phyloP scores from a whole-genome alignment of 805 yeast genomes.

The Candida railenensis region DNA sequence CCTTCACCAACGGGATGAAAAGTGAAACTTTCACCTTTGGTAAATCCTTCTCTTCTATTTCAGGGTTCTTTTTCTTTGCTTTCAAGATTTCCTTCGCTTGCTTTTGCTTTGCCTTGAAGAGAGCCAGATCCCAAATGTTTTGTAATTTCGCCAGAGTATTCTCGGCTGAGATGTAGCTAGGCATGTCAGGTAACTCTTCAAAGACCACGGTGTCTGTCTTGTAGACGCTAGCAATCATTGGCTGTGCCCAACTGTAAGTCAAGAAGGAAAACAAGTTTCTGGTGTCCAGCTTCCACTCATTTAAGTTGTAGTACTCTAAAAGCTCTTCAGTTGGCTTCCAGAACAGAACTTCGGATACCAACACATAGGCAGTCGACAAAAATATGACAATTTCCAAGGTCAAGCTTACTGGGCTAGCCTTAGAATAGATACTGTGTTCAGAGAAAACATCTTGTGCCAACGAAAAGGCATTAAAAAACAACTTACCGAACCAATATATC shows the following conservation, averaged over 20 bases:
- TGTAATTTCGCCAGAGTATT: conserved; percentile 47
- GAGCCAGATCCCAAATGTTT: conserved; percentile 49
- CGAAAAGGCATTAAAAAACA: conserved; percentile 10
- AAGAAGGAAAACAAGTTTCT: conserved; percentile 20
- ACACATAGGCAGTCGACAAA: conserved; percentile 11
- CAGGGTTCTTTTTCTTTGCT: not conserved
- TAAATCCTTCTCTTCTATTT: not conserved
- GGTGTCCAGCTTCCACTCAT: conserved; percentile 24
- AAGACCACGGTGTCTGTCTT: conserved; percentile 19
- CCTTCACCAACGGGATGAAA: not conserved
- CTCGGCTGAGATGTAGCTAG: conserved; percentile 55
- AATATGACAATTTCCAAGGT: conserved; percentile 11
- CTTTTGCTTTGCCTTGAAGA: conserved; percentile 1
- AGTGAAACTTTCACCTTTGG: conserved; percentile 3
- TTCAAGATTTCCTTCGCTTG: not conserved
- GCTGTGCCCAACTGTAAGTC: conserved; percentile 28
- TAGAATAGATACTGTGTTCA: conserved; percentile 13
- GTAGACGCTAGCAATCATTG: conserved; percentile 23
- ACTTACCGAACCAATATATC: conserved; percentile 20
- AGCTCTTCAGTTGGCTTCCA: conserved; percentile 22
- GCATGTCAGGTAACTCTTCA: conserved; percentile 74
- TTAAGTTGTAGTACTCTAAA: conserved; percentile 19
- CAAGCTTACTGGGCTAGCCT: not conserved
- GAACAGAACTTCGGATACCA: conserved; percentile 16
- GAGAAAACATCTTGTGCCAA: conserved; percentile 20